Conservation (phyloP, 2,329 filamentous ascomycete genomes). For the Orbilia brochopaga region DNA sequence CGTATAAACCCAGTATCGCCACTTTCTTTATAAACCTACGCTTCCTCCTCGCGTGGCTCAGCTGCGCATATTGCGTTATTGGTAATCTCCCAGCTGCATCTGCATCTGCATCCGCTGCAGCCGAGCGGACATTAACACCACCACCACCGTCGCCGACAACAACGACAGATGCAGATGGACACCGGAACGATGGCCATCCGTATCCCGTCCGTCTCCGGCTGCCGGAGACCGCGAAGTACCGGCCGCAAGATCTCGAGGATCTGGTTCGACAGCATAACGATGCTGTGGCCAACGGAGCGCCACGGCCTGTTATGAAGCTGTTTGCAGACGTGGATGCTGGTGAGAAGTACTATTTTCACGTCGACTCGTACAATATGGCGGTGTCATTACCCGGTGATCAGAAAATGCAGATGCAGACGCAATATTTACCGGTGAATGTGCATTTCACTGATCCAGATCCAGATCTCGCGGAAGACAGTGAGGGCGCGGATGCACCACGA, state of each 20-base stretch:
- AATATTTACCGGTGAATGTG: slow-evolving; percentile 28
- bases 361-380: slow-evolving; percentile 18
- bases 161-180: background rate
- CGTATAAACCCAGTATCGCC: background rate
- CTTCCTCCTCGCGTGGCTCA: background rate
- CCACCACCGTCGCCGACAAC: background rate
- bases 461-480: background rate
- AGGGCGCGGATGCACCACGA: slow-evolving; percentile 19
- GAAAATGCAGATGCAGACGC: background rate
- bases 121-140: background rate
- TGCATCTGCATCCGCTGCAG: background rate
- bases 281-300: slow-evolving; percentile 4
- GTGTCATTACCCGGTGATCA: slow-evolving; percentile 14
- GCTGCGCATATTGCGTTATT: background rate
- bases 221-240: slow-evolving; percentile 42
- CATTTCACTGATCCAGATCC: slow-evolving; percentile 10
- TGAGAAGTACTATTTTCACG: slow-evolving; percentile 39
- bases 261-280: slow-evolving; percentile 29
- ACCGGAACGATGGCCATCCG: background rate
- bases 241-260: slow-evolving; percentile 35
- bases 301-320: slow-evolving; percentile 40
- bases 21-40: background rate
- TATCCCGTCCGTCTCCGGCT: slow-evolving; percentile 14
- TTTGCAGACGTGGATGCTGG: slow-evolving; percentile 32
- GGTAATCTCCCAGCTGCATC: background rate